Percentiles rank a stretch among this genome's conserved stretches.
These are phyloP conservation scores for Epichloe brachyelytri DNA, from an alignment of 2,329 filamentous ascomycete species.

Conservation along the genomic window DNA sequence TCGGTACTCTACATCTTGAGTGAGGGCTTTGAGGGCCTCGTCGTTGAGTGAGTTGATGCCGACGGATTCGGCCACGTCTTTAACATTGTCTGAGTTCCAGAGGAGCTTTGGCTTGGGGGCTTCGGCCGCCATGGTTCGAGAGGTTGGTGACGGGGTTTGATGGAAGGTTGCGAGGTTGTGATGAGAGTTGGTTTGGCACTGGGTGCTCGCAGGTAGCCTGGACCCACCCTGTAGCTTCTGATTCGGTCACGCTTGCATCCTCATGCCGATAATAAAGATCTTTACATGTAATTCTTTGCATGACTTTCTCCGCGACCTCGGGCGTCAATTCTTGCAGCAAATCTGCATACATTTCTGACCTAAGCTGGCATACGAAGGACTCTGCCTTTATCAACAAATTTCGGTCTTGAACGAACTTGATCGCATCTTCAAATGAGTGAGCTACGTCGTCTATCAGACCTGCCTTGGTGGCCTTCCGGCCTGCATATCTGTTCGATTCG, in stretches of 20 bases:
- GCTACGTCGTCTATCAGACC: slow-evolving; percentile 59
- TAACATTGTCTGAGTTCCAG: slow-evolving; percentile 94
- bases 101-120: slow-evolving; percentile 46
- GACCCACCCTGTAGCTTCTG: too few species aligned
- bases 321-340: slow-evolving; percentile 45
- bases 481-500: slow-evolving; percentile 57
- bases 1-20: slow-evolving; percentile 91
- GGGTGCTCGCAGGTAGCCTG: too few species aligned
- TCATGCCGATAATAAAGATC: not conserved
- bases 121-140: slow-evolving; percentile 22
- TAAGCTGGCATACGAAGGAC: slow-evolving; percentile 56
- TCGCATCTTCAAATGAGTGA: slow-evolving; percentile 38
- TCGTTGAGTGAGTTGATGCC: slow-evolving; percentile 72
- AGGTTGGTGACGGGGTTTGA: not conserved
- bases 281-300: slow-evolving; percentile 15
- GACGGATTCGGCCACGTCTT: slow-evolving; percentile 90
- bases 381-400: slow-evolving; percentile 49
- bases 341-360: slow-evolving; percentile 65
- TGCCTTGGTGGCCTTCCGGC: slow-evolving; percentile 45
- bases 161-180: not conserved
- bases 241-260: too few species aligned
- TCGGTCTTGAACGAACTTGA: slow-evolving; percentile 45
- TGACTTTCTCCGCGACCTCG: slow-evolving; percentile 33
- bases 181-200: not conserved
- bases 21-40: slow-evolving; percentile 75